Conservation (phyloP, 495 filamentous ascomycete species). For the Tricharina praecox region DNA sequence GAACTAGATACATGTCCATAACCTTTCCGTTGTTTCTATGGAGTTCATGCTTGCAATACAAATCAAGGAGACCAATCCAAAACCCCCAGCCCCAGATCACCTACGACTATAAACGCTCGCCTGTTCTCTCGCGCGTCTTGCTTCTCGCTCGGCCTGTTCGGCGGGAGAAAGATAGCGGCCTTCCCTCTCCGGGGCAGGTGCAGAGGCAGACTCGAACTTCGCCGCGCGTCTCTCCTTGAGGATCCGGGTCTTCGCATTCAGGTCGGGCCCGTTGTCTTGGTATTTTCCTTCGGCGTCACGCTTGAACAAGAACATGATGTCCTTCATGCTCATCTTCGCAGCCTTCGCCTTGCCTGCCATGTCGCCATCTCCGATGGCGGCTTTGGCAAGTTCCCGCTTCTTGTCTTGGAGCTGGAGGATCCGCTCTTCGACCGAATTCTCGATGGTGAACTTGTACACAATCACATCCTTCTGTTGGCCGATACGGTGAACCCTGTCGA, state of each 20-base stretch:
- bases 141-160: not conserved
- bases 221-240: conserved; percentile 14
- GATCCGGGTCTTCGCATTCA: conserved; percentile 20
- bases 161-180: no score
- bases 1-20: no score
- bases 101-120: not conserved
- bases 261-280: not conserved
- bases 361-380: conserved; percentile 56
- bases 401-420: conserved; percentile 84
- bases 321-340: conserved; percentile 74
- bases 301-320: conserved; percentile 79
- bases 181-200: no score
- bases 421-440: conserved; percentile 71
- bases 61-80: no score
- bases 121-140: not conserved
- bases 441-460: conserved; percentile 82
- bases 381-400: conserved; percentile 72
- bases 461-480: conserved; percentile 88
- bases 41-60: no score
- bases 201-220: no score
- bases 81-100: no score
- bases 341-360: conserved; percentile 42
- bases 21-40: no score
- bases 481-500: conserved; percentile 90
- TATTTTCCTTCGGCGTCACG: conserved; percentile 44